A percentile compares a stretch with the other conserved stretches of the same genome.
Conservation (phyloP, 108 stramenopile genomes). For the Fragilariopsis cylindrus region DNA sequence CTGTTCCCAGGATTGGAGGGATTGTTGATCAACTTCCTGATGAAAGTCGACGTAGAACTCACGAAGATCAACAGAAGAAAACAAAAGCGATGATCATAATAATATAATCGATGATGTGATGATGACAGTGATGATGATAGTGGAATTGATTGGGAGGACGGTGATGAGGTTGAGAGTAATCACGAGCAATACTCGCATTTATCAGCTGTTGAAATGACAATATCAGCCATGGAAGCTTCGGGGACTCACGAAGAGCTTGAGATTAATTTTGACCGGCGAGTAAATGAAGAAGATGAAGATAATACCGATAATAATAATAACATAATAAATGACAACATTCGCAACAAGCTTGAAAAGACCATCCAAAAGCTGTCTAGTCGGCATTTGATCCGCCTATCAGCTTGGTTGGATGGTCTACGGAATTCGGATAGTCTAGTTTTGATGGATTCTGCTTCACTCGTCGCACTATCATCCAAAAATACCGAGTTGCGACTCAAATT, state of each 20-base stretch:
- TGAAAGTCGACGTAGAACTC: not conserved
- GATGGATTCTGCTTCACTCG: conserved; percentile 3
- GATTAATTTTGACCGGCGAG: conserved; percentile 31
- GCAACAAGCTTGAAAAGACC: conserved; percentile 21
- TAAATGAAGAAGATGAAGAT: not conserved
- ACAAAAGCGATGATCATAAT: conserved; percentile 8
- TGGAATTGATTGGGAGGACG: conserved; percentile 60
- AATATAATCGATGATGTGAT: not conserved
- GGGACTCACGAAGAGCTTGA: conserved; percentile 31
- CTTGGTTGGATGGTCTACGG: conserved; percentile 47
- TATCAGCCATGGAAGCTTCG: conserved; percentile 41
- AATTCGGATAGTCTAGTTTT: conserved; percentile 38
- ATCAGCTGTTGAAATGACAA: conserved; percentile 44
- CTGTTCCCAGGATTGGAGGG: conserved; percentile 43
- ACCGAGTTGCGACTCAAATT: conserved; percentile 11
- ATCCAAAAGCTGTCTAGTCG: conserved; percentile 13
- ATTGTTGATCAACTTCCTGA: not conserved
- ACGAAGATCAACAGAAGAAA: not conserved
- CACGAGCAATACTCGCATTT: conserved; percentile 17
- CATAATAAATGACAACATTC: not conserved
- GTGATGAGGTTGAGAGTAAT: conserved; percentile 15
- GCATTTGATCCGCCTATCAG: conserved; percentile 33
- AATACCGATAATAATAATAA: not conserved
- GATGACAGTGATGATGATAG: conserved; percentile 22
- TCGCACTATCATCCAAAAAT: not conserved